Base-by-base conservation (phyloP, 192 early-diverging fungal genomes). In the Tieghemiomyces parasiticus region DNA sequence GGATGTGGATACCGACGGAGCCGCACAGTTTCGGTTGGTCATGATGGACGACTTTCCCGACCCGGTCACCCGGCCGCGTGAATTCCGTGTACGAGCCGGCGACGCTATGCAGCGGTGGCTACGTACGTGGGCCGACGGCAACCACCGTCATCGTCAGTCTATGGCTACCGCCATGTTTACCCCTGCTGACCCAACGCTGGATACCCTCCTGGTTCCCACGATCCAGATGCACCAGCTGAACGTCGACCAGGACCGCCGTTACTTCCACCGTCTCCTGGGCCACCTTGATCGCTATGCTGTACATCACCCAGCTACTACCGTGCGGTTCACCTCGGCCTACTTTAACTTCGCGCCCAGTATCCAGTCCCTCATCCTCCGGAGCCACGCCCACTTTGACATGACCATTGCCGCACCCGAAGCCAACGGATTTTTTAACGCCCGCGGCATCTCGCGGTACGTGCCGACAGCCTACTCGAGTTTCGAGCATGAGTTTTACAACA, bases 381-480 rank as follows among this genome's bases (percentile, higher is more conserved):
- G 81, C 34, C 33, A 63, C 4, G 81, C 83, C 12, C 66, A 74
- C 25, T 87, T 89, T 67, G 70, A 76, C 14, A 73, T 99, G 25
- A 63, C 94, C 22, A 82, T 88, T 10, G 87, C 93, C 2, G 84
- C 92, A 42, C 94, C 94, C 0, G 78, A 93, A 75, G 90, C 93
- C 22, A 99, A 99, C 66, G 90, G 95, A 44, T 99, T 97, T 61
- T 93, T 75, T 65, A 75, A 77, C 25, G 90, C 90, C 1, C 74
- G 71, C 55, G 95, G 93, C 2, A 77, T 97, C 0, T 92, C 91
- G 1, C 74, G 79, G 47, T 89, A 87, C 65, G 74, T 99, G 24
- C 95, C 95, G 0, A 80, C 81, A 26, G 92, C 91, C 33, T 99
- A 99, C 71, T 91, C 92, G 20, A 74, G 83, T 53, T 81, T 96